A percentile compares a stretch with the other conserved stretches of the same genome.
Conservation (phyloP, 2,329 filamentous ascomycete species). For the Parastagonospora avenae region DNA sequence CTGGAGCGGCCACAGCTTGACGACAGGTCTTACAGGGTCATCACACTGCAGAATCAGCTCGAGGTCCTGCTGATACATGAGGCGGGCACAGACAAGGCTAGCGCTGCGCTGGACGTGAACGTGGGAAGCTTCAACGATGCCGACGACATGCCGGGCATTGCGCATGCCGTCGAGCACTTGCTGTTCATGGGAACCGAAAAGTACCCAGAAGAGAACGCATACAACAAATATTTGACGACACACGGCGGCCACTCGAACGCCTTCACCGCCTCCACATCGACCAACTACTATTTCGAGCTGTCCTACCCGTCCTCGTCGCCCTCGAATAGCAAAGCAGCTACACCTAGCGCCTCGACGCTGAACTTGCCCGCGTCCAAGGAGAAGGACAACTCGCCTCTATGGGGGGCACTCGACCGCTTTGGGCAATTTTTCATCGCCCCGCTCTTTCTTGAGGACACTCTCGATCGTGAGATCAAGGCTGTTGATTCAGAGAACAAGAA, state of each 20-base stretch:
- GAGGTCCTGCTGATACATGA: conserved; percentile 94
- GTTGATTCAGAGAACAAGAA: conserved; percentile 98
- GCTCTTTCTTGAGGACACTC: conserved; percentile 80
- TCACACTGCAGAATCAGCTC: conserved; percentile 82
- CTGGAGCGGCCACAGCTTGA: conserved; percentile 86
- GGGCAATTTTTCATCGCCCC: conserved; percentile 92
- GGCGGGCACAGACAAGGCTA: conserved; percentile 93
- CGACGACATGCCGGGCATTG: conserved; percentile 89
- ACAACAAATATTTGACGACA: conserved; percentile 87
- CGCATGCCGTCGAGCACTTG: conserved; percentile 93
- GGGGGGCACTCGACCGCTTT: conserved; percentile 86
- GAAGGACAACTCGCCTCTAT: conserved; percentile 64
- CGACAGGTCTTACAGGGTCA: conserved; percentile 84
- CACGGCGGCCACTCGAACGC: conserved; percentile 94
- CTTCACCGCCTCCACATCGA: conserved; percentile 90
- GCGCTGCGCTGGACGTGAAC: conserved; percentile 91
- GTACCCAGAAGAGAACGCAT: conserved; percentile 79
- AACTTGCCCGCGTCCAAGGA: conserved; percentile 44
- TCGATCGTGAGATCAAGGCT: conserved; percentile 85
- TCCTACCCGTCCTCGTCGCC: conserved; percentile 71
- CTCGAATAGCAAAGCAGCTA: conserved; percentile 55
- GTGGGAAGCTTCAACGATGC: conserved; percentile 95
- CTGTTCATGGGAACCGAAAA: conserved; percentile 99
- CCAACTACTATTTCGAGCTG: conserved; percentile 98
- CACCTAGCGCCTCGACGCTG: conserved; percentile 43